Conservation (phyloP, 352 stramenopile genomes). For the Pythium plurisporium region DNA sequence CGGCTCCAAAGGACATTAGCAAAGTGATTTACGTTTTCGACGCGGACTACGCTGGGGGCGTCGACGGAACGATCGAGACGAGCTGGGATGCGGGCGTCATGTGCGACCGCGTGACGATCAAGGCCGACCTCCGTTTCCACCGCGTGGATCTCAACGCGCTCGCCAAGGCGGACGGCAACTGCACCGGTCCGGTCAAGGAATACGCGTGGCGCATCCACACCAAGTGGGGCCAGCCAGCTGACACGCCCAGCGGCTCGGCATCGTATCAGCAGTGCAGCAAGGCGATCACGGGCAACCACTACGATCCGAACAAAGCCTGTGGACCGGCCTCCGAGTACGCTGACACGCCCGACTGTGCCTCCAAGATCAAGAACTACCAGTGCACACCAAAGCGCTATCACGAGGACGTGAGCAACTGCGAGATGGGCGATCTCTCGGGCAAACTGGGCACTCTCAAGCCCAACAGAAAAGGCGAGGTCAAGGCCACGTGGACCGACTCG, state of each 20-base stretch:
- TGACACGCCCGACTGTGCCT: conserved; percentile 1
- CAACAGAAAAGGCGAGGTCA: conserved; percentile 5
- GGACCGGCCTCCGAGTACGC: conserved; percentile 21
- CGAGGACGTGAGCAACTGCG: conserved; percentile 5
- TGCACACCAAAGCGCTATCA: conserved; percentile 16
- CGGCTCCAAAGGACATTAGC: neutral
- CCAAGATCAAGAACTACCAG: conserved; percentile 6
- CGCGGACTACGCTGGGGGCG: neutral
- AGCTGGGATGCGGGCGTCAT: neutral
- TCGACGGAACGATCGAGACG: conserved; percentile 3
- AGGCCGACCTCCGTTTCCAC: conserved; percentile 19
- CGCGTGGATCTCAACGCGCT: conserved; percentile 12
- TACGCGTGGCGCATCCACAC: conserved; percentile 24
- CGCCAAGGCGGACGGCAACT: conserved; percentile 21
- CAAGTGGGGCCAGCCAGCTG: conserved; percentile 13
- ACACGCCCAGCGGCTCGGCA: neutral
- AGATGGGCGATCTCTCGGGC: conserved; percentile 23
- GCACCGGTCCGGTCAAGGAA: conserved; percentile 9
- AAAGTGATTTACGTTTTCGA: neutral
- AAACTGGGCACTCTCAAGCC: conserved; percentile 20
- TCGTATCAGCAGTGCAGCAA: conserved; percentile 11
- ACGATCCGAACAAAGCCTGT: conserved; percentile 21
- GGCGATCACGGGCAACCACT: conserved; percentile 22
- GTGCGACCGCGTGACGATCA: conserved; percentile 8
- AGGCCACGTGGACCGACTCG: conserved; percentile 1